Conservation (phyloP, 257 asterid species). For the Solanum pinnatisectum region DNA sequence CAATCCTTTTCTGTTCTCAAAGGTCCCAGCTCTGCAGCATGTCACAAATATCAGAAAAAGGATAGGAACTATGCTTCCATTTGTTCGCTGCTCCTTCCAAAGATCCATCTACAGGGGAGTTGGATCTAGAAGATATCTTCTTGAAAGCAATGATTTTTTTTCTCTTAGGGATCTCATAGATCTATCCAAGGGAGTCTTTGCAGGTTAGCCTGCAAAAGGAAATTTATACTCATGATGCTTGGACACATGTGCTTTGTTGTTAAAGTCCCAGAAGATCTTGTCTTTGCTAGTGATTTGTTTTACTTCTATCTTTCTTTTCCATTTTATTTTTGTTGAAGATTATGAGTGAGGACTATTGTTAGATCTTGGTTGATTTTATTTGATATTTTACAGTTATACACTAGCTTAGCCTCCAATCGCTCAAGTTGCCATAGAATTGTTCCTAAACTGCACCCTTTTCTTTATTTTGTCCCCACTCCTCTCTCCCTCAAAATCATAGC, state of each 20-base stretch:
- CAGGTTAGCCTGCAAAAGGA: constrained; percentile 42
- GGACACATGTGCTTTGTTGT: not conserved
- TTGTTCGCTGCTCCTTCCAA: constrained; percentile 73
- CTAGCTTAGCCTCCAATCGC: not conserved
- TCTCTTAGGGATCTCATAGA: constrained; percentile 83
- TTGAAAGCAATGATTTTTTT: constrained; percentile 83
- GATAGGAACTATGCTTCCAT: constrained; percentile 68
- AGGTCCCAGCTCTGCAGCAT: constrained; percentile 83
- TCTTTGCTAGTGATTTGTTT: not conserved
- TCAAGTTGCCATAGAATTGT: not conserved
- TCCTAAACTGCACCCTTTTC: not conserved
- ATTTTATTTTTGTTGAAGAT: not conserved
- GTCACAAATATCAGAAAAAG: constrained; percentile 73
- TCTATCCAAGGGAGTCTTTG: constrained; percentile 88
- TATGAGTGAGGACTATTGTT: not conserved
- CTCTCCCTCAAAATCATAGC: not conserved
- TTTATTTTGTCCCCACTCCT: not conserved
- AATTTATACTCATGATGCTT: not conserved
- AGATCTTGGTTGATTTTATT: not conserved
- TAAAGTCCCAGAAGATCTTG: not conserved
- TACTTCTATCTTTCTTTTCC: not conserved
- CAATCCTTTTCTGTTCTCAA: constrained; percentile 72
- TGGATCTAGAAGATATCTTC: constrained; percentile 86
- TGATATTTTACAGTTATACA: not conserved
- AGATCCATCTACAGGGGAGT: constrained; percentile 70